phyloP scores from a whole-genome alignment of 2,329 filamentous ascomycete species.

The Fusarium sarcochroum region DNA sequence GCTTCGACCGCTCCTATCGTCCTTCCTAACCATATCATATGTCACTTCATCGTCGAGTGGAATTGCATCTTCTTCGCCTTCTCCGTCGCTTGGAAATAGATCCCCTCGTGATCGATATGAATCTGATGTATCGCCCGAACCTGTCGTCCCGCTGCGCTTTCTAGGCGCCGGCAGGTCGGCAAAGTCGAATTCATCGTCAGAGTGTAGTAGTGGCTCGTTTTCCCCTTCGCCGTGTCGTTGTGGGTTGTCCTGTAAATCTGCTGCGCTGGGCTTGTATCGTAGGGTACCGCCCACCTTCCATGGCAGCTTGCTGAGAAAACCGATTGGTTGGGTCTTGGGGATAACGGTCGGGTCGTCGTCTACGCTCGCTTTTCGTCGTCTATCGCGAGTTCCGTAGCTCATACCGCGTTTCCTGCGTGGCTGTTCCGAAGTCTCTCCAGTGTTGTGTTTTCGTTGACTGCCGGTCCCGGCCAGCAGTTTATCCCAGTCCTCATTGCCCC shows the following conservation, averaged over 20 bases:
- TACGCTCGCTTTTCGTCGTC: conserved; percentile 61
- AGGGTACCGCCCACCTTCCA: conserved; percentile 87
- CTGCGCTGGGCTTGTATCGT: conserved; percentile 90
- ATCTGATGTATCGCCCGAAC: conserved; percentile 85
- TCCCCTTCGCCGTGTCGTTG: conserved; percentile 69
- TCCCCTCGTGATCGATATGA: conserved; percentile 91
- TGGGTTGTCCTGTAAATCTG: conserved; percentile 90
- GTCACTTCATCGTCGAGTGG: conserved; percentile 94
- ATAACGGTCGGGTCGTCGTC: conserved; percentile 89
- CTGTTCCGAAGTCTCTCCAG: conserved; percentile 65
- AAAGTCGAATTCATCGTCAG: conserved; percentile 51
- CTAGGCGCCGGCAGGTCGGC: conserved; percentile 51
- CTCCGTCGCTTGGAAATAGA: conserved; percentile 87
- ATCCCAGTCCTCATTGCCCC: conserved; percentile 89
- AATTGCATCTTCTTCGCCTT: conserved; percentile 93
- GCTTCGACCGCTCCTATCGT: conserved; percentile 76
- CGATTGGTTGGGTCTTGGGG: conserved; percentile 85
- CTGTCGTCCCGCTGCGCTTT: conserved; percentile 82
- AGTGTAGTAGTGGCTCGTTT: conserved; percentile 76
- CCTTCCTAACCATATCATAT: conserved; percentile 82
- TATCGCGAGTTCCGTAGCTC: conserved; percentile 85
- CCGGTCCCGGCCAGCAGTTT: conserved; percentile 81
- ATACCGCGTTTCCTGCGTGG: conserved; percentile 83
- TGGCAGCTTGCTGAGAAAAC: conserved; percentile 86
- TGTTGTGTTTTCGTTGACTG: conserved; percentile 55